These are phyloP conservation scores for Aspergillus bertholletiae DNA, from an alignment of 495 filamentous ascomycete species.

Conservation along the genomic window DNA sequence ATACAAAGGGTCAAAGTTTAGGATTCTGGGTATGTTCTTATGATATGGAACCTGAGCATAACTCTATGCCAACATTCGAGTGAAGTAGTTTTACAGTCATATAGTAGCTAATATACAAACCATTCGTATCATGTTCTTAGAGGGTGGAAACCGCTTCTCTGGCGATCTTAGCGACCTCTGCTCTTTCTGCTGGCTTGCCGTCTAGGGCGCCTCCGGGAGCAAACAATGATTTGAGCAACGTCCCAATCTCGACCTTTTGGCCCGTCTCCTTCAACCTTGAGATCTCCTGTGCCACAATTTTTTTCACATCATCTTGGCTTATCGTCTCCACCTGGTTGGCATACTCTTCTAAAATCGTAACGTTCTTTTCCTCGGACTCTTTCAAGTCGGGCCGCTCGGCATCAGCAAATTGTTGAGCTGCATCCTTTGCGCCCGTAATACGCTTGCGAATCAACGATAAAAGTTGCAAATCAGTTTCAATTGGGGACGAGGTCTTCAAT, in stretches of 20 bases:
- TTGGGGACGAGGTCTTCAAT: conserved; percentile 55
- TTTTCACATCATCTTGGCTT: conserved; percentile 46
- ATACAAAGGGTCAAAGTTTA: not conserved
- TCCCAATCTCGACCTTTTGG: conserved; percentile 41
- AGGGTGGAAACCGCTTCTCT: conserved; percentile 34
- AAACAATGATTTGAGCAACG: conserved; percentile 46
- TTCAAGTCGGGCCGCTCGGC: conserved; percentile 53
- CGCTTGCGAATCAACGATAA: conserved; percentile 57
- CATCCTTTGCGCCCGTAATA: conserved; percentile 41
- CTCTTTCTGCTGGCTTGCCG: conserved; percentile 50
- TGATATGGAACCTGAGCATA: not conserved
- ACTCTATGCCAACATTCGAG: not conserved
- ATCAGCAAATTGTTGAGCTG: conserved; percentile 48
- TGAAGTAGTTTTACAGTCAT: conserved; percentile 17
- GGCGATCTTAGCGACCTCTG: conserved; percentile 44
- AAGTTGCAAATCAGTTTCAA: conserved; percentile 55
- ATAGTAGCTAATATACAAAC: conserved; percentile 18
- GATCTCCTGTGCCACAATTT: conserved; percentile 41
- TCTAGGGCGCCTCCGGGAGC: conserved; percentile 45
- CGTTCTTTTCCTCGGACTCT: conserved; percentile 55
- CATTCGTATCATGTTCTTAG: conserved; percentile 16
- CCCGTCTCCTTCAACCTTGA: conserved; percentile 38
- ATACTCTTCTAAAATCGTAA: conserved; percentile 55
- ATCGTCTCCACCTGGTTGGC: conserved; percentile 48
- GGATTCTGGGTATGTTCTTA: not conserved